Conservation (phyloP, 768 basidiomycete species). For the Amanita rubescens region DNA sequence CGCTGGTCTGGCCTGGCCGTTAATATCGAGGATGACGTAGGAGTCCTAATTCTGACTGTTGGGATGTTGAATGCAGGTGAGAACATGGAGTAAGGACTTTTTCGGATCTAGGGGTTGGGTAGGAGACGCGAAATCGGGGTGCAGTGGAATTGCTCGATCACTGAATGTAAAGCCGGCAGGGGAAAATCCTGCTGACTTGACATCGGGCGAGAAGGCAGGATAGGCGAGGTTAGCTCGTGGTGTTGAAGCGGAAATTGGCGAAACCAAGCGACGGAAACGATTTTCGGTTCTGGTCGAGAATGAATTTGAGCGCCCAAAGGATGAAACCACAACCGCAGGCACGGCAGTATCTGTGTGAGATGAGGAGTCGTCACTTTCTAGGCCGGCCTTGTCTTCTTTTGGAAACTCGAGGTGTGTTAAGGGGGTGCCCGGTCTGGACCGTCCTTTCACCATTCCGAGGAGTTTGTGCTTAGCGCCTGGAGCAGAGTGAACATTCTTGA, state of each 20-base stretch:
- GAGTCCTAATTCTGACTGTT: neutral
- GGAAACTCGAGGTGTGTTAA: neutral
- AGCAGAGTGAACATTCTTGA: slow-evolving; percentile 43
- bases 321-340: slow-evolving; percentile 13
- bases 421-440: slow-evolving; percentile 6
- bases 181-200: neutral
- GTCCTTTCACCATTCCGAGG: slow-evolving; percentile 12
- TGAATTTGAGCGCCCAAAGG: neutral
- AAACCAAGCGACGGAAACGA: slow-evolving; percentile 9
- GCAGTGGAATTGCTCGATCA: slow-evolving; percentile 4
- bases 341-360: slow-evolving; percentile 5
- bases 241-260: slow-evolving; percentile 10
- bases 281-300: neutral
- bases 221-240: neutral
- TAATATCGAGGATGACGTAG: slow-evolving; percentile 1
- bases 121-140: slow-evolving; percentile 8
- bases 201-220: neutral
- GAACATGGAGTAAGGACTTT: slow-evolving; percentile 7
- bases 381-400: neutral
- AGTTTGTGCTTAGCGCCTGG: slow-evolving; percentile 33
- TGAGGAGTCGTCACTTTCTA: slow-evolving; percentile 11
- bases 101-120: no score
- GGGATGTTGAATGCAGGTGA: slow-evolving; percentile 10
- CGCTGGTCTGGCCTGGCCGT: slow-evolving; percentile 1
- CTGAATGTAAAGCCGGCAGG: neutral